Evolutionary conservation across 2,329 filamentous ascomycete genomes (phyloP).

Genomic region (Pseudohalonectria lignicola): DNA sequence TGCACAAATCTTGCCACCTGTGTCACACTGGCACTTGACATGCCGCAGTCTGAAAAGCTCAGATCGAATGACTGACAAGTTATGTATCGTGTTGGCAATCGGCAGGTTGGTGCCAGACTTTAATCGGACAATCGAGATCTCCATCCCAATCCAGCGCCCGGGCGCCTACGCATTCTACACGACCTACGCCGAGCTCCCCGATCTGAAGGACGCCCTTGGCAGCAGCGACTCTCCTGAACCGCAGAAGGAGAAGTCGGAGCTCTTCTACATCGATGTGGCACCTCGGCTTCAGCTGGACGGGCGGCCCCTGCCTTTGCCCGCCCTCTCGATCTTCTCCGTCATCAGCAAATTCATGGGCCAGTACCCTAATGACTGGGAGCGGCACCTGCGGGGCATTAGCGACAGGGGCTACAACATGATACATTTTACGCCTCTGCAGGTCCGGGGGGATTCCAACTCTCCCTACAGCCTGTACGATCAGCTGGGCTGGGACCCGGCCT

Average conservation of each 20-base stretch:
- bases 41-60: too few species aligned
- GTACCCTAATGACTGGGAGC: slow-evolving; percentile 83
- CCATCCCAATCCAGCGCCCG: slow-evolving; percentile 70
- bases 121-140: slow-evolving; percentile 82
- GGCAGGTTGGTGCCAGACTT: slow-evolving; percentile 82
- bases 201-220: slow-evolving; percentile 50
- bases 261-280: slow-evolving; percentile 90
- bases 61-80: not conserved
- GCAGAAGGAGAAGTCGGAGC: slow-evolving; percentile 55
- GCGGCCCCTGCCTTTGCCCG: slow-evolving; percentile 67
- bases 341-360: slow-evolving; percentile 98
- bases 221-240: slow-evolving; percentile 32
- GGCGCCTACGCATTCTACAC: slow-evolving; percentile 93
- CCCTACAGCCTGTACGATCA: slow-evolving; percentile 97
- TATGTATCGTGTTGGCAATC: too few species aligned
- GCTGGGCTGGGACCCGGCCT: slow-evolving; percentile 67
- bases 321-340: slow-evolving; percentile 82
- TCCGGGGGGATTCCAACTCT: slow-evolving; percentile 82
- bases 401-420: slow-evolving; percentile 97
- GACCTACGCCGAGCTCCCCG: slow-evolving; percentile 79
- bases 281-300: slow-evolving; percentile 68
- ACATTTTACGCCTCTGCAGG: slow-evolving; percentile 90
- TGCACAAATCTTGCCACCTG: too few species aligned
- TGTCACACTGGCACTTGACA: too few species aligned
- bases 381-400: slow-evolving; percentile 78